Evolutionary conservation across 106 monocot genomes (phyloP).

Genomic region (Amphibolis antarctica): DNA sequence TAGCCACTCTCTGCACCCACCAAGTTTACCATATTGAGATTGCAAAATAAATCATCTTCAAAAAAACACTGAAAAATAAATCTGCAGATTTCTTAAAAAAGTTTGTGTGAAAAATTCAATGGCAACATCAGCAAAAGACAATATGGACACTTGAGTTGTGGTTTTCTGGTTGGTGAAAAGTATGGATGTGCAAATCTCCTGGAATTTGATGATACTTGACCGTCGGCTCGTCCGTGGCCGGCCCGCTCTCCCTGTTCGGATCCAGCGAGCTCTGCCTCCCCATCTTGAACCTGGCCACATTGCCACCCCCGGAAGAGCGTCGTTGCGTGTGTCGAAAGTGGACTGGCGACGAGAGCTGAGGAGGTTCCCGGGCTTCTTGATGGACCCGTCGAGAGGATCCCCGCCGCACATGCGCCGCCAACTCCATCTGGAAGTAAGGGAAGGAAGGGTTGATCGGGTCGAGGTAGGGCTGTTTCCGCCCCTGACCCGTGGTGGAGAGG

Average conservation of each 20-base stretch:
- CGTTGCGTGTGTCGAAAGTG: slow-evolving; percentile 33
- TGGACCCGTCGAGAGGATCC: slow-evolving; percentile 55
- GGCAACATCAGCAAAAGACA: no score
- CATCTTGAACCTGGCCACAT: slow-evolving; percentile 26
- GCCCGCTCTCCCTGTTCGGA: slow-evolving; percentile 38
- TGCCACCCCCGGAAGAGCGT: not conserved
- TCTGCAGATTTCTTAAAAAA: not conserved
- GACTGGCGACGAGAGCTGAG: slow-evolving; percentile 56
- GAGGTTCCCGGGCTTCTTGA: slow-evolving; percentile 11
- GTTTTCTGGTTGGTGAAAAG: no score
- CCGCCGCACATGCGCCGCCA: slow-evolving; percentile 39
- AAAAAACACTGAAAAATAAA: not conserved
- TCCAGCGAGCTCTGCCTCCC: slow-evolving; percentile 78
- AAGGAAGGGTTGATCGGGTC: not conserved
- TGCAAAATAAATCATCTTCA: no score
- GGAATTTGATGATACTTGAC: no score
- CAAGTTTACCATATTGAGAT: not conserved
- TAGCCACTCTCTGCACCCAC: slow-evolving; percentile 39
- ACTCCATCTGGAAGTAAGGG: slow-evolving; percentile 31
- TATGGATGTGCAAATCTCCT: no score
- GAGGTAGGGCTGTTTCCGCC: not conserved
- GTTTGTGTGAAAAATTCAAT: no score
- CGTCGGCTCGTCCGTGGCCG: slow-evolving; percentile 25
- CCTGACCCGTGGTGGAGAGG: not conserved
- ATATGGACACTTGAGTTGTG: no score